Evolutionary conservation across 768 basidiomycete genomes (phyloP).

Genomic region (Phaeotremella skinneri): DNA sequence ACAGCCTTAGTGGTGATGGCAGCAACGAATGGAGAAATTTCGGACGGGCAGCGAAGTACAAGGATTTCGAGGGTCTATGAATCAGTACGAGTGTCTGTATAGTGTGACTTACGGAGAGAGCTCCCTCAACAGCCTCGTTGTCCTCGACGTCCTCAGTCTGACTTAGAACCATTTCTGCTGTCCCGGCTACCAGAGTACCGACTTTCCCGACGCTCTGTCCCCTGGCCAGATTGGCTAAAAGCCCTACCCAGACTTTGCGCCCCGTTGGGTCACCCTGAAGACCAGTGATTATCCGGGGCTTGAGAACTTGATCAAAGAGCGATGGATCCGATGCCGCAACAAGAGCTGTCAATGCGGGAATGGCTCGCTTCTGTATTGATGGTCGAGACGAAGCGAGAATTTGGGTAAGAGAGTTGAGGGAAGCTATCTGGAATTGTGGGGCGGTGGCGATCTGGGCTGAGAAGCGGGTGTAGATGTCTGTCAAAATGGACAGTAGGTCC

Average conservation of each 20-base stretch:
- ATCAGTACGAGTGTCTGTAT: not conserved
- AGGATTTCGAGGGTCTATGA: constrained; percentile 77
- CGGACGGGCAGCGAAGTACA: constrained; percentile 75
- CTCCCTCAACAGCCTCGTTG: constrained; percentile 39
- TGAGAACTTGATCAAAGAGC: constrained; percentile 64
- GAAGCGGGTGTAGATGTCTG: constrained; percentile 83
- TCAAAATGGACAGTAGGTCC: constrained; percentile 60
- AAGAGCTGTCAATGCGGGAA: constrained; percentile 75
- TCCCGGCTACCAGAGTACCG: constrained; percentile 23
- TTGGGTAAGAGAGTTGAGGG: constrained; percentile 59
- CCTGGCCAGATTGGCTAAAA: constrained; percentile 66
- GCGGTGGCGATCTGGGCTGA: constrained; percentile 54
- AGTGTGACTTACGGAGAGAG: constrained; percentile 30
- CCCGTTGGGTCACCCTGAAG: constrained; percentile 27
- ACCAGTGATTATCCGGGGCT: constrained; percentile 56
- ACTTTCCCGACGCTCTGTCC: constrained; percentile 55
- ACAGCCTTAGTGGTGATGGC: constrained; percentile 68
- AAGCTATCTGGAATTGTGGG: constrained; percentile 55
- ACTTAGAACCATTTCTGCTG: constrained; percentile 26
- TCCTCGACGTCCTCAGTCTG: constrained; percentile 38
- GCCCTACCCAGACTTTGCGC: constrained; percentile 59
- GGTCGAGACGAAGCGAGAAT: constrained; percentile 72
- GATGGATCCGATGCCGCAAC: constrained; percentile 67
- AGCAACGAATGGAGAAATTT: constrained; percentile 69
- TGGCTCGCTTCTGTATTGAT: constrained; percentile 87